Evolutionary conservation across 2,329 filamentous ascomycete species (phyloP), one percentile per base, ranked within the genome.

Genomic region (Exserohilum rostratum): DNA sequence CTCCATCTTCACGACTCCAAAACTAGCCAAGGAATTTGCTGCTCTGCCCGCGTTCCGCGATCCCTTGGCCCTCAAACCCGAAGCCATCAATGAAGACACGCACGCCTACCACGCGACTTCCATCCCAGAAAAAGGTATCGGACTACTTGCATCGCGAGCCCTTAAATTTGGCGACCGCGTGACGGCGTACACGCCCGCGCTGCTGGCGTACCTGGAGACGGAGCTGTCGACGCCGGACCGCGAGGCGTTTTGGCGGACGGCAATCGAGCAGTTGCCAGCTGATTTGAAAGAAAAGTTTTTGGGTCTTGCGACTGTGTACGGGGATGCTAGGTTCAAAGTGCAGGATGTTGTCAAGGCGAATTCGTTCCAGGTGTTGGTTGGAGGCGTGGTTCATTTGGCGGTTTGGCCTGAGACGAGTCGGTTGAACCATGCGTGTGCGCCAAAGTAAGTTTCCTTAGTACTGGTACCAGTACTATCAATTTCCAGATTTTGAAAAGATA

Each of bases 381-480:
- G 48, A 0, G 71, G 66, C 1, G 53, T 55, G 5, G 72, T 71
- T 47, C 72, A 75, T 60, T 49, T 75, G 0, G 69, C 68, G 1
- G 57, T 75, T 0, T 79, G 76, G 27, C 76, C 77, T 0, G 77
- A 78, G 52, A 73, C 76, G 0, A 71, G 69, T 18, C 57, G 76
- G 17, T 56, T 78, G 30, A 79, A 79, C 54, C 78, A 79, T 58
- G 77, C 73, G 29, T 79, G 78, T 51, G 46, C 58, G 6, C 67
- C 72, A 3, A 73, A 71, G 70, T 73, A 64, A 46, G 66, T 60
- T 30, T 18, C 30, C 34, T 20, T 18, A n/a, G n/a, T n/a, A n/a
- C n/a, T n/a, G n/a, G n/a, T n/a, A n/a, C n/a, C n/a, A n/a, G n/a
- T n/a, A n/a, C n/a, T n/a, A n/a, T n/a, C n/a, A n/a, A n/a, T n/a